Base-by-base conservation (phyloP, 2,329 filamentous ascomycete species). In the Xylaria sp. region DNA sequence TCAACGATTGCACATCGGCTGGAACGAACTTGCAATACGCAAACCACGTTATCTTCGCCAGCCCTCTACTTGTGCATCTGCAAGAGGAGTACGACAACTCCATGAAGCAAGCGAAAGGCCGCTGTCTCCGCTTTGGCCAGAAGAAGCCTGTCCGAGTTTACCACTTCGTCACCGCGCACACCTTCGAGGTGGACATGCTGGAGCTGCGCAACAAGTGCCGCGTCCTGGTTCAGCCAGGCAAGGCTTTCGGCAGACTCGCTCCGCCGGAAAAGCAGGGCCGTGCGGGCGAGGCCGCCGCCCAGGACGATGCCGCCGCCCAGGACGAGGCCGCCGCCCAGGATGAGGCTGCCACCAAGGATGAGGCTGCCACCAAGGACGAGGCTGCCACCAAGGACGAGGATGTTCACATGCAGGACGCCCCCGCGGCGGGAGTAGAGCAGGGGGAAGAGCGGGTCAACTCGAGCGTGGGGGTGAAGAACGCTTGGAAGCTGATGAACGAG, bases 21-120 rank as follows among this genome's bases (percentile, higher is more conserved):
- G 76, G 76, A 0, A 71, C 69, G 20, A 78, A 78, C 54, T 63
- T 77, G 11, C 71, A 71, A 9, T 65, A 70, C 19, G 75, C 75
- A 1, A 76, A 74, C 50, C 75, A 77, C 48, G 63, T 78, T 44
- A 67, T 78, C 39, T 77, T 78, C 47, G 66, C 70, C 0, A 71
- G 66, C 4, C 72, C 75, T 0, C 65, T 70, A 5, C 44, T 71
- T 13, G 70, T 66, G 18, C 56, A 58, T 4, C 63, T 71, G 44
- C 65, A 69, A 46, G 63, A 69, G 4, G 62, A 67, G 4, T 75
- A 69, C 44, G 63, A 71, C 7, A 65, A 66, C 42, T 70, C 68
- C 42, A 71, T 76, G 59, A 63, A 67, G 29, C 76, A 78, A 60
- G 75, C 76, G 1, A 64, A 62, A 44, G 76, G 75, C 0, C 67